Base-by-base conservation (phyloP, 192 early-diverging fungal genomes). In the Chytriomyces confervae region DNA sequence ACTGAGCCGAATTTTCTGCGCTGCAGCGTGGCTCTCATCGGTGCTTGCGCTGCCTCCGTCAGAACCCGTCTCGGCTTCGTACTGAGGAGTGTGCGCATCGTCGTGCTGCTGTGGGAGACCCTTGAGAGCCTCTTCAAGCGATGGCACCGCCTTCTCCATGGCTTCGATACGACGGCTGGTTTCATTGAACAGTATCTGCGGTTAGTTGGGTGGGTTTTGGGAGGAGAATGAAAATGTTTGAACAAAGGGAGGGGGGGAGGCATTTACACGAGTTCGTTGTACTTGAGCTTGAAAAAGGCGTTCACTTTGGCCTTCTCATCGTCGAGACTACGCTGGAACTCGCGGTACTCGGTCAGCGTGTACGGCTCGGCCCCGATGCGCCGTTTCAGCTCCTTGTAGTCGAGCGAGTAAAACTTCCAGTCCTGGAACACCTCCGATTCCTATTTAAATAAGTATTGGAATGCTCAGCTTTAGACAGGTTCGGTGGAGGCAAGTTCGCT, bases 331-430 rank as follows among this genome's bases (percentile, higher is more conserved):
- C 70, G 67, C 53, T 65, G 77, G 50, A 65, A 72, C 67, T 66
- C 67, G 47, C 70, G 68, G 69, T 66, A 66, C 36, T 72, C 69
- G 44, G 69, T n/a, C 36, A 70, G 69, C 6, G 62, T 75, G 53
- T 71, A 79, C 16, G 78, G 78, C 43, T 75, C 72, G 16, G 49
- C 71, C 5, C 45, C 43, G 72, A 79, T 73, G 9, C 69, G 23
- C 43, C 61, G 43, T 65, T 79, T 79, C 49, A 79, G 65, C 16
- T 64, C 64, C 51, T 75, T 79, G 78, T 79, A 79, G 64, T 79
- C 78, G 72, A 79, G 72, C 23, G 78, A 72, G 78, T 79, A 79
- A 48, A 75, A 79, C 10, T 43, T 61, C 74, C 74, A 76, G 63
- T 76, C 74, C n/a, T 23, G 63, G 50, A 76, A 76, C 20, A 76